These are phyloP conservation scores for Pelagophyceae sp. DNA, from an alignment of 352 stramenopile species.

Conservation along the genomic window DNA sequence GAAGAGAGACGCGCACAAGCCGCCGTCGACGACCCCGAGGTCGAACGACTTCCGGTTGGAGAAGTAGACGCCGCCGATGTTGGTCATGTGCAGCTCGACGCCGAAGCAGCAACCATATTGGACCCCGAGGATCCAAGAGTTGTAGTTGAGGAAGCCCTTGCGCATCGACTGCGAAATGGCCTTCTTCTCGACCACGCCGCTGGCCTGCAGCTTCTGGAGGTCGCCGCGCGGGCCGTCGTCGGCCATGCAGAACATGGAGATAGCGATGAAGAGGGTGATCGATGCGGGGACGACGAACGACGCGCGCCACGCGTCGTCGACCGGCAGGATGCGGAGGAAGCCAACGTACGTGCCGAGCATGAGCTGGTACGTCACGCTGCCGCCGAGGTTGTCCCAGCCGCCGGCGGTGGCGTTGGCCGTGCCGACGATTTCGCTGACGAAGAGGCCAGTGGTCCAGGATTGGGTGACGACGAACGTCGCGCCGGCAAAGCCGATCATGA, in stretches of 20 bases:
- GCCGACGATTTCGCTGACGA: slow-evolving; percentile 74
- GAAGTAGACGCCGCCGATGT: slow-evolving; percentile 79
- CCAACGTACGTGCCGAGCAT: slow-evolving; percentile 20
- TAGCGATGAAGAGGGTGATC: slow-evolving; percentile 47
- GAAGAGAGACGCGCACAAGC: slow-evolving; percentile 65
- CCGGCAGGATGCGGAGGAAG: slow-evolving; percentile 21
- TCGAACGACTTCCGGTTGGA: slow-evolving; percentile 48
- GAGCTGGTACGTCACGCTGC: slow-evolving; percentile 59
- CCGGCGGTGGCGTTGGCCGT: slow-evolving; percentile 73
- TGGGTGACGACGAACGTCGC: slow-evolving; percentile 83
- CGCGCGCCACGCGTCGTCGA: slow-evolving; percentile 41
- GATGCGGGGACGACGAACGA: slow-evolving; percentile 54
- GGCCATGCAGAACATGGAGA: slow-evolving; percentile 22
- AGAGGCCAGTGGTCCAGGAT: slow-evolving; percentile 87
- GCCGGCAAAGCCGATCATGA: slow-evolving; percentile 79
- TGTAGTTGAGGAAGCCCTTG: slow-evolving; percentile 54
- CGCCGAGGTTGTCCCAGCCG: slow-evolving; percentile 75
- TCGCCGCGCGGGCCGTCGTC: slow-evolving; percentile 10
- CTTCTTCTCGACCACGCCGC: background rate
- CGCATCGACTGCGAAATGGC: slow-evolving; percentile 41
- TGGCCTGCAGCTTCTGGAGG: background rate
- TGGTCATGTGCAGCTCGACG: slow-evolving; percentile 83
- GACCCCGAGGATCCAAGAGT: slow-evolving; percentile 72
- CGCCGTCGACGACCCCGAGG: slow-evolving; percentile 55
- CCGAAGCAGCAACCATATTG: slow-evolving; percentile 86